Percentiles rank a stretch among this genome's conserved stretches.
Conservation (phyloP, 768 basidiomycete species). For the Lactarius deliciosus region DNA sequence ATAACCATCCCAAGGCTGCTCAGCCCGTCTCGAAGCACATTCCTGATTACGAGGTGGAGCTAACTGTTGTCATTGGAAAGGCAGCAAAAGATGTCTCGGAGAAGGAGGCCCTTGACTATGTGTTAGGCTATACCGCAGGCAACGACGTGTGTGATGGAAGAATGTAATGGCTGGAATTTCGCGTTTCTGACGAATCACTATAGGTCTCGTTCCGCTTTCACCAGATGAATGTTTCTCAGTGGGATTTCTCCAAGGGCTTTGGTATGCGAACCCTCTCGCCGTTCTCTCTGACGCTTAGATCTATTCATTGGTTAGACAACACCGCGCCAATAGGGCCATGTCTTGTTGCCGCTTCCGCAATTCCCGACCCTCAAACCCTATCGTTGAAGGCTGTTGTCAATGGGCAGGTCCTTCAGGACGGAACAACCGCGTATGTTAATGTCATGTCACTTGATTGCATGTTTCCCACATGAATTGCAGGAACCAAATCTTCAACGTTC, state of each 20-base stretch:
- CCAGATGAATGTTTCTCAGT: conserved; percentile 79
- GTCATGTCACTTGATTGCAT: background rate
- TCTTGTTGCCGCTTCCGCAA: conserved; percentile 61
- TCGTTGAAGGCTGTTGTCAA: conserved; percentile 66
- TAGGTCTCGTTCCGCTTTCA: conserved; percentile 82
- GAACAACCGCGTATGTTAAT: conserved; percentile 66
- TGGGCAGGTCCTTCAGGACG: conserved; percentile 67
- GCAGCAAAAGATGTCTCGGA: conserved; percentile 76
- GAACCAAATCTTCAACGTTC: conserved; percentile 78
- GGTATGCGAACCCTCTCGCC: conserved; percentile 45
- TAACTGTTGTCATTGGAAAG: conserved; percentile 82
- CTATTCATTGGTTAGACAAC: conserved; percentile 44
- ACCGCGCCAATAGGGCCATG: conserved; percentile 80
- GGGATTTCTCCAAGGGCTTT: conserved; percentile 87
- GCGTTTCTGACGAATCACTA: background rate
- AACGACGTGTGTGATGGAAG: conserved; percentile 59
- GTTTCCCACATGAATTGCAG: conserved; percentile 39
- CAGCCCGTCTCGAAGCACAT: conserved; percentile 70
- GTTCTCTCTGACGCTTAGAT: background rate
- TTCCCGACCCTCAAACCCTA: conserved; percentile 66
- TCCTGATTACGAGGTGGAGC: conserved; percentile 81
- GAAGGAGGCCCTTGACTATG: conserved; percentile 79
- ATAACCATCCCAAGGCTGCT: conserved; percentile 65
- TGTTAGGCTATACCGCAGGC: conserved; percentile 77
- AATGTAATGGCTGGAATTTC: background rate